Percentiles rank a stretch among this genome's conserved stretches.
Evolutionary conservation across 2,329 filamentous ascomycete species (phyloP).

Genomic region (Albophoma yamanashiensis): DNA sequence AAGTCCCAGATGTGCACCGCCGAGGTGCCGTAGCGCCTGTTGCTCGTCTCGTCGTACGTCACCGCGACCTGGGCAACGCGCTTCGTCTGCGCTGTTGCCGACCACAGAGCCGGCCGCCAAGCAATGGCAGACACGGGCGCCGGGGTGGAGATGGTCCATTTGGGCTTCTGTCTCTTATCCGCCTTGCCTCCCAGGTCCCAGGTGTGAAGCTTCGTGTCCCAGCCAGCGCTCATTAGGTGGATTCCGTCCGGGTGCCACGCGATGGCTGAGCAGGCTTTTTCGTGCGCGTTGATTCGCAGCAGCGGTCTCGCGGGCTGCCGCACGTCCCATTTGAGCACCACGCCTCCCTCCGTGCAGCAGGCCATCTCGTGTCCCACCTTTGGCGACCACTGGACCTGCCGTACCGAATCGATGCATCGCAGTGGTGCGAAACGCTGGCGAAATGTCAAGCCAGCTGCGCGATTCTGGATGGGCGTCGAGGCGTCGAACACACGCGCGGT

Average conservation of each 20-base stretch:
- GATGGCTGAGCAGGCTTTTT: conserved; percentile 47
- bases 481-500: conserved; percentile 52
- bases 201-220: conserved; percentile 51
- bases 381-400: conserved; percentile 56
- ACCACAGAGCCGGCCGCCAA: conserved; percentile 57
- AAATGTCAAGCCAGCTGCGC: conserved; percentile 39
- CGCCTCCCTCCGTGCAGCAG: conserved; percentile 52
- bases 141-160: conserved; percentile 49
- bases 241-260: conserved; percentile 59
- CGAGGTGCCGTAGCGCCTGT: conserved; percentile 43
- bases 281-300: conserved; percentile 50
- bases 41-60: conserved; percentile 46
- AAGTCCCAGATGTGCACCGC: conserved; percentile 59
- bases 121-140: conserved; percentile 48
- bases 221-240: conserved; percentile 53
- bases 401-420: conserved; percentile 33
- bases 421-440: conserved; percentile 31
- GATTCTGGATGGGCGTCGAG: conserved; percentile 33
- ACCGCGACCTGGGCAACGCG: conserved; percentile 53
- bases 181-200: conserved; percentile 53
- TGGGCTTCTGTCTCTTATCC: conserved; percentile 54
- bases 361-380: conserved; percentile 51
- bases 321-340: conserved; percentile 54
- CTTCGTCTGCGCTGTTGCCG: conserved; percentile 48
- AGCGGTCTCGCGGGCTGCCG: conserved; percentile 42